Evolutionary conservation across 176 grass and related monocot genomes (phyloP), one percentile per base, ranked within the genome.

Genomic region (Aegilops umbellulata): DNA sequence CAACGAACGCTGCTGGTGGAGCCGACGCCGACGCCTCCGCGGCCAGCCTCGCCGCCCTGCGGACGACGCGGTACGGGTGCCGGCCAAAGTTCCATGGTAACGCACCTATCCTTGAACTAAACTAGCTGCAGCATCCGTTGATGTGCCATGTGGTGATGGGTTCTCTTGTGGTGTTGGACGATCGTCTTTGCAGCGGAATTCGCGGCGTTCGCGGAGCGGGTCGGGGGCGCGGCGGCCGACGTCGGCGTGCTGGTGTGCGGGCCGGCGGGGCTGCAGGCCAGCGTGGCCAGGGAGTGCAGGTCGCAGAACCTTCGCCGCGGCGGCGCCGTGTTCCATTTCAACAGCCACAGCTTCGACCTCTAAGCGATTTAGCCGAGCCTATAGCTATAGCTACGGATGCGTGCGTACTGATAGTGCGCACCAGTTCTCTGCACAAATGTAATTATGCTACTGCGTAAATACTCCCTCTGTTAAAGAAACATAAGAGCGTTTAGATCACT

Each of bases 261-360:
- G 23, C 97, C 92, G 26, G 65, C 55, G 47, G 87, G 94, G 32
- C 97, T 99, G 24, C 90, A 92, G 79, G 27, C 71, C 31, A 96
- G 88, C 44, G 92, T 99, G 80, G 97, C 97, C 0, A 94, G 90
- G 86, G 97, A 90, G 80, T 91, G 92, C 84, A 89, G 92, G 85
- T 86, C 90, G 60, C 90, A 82, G 34, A 99, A 99, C 77, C 89
- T 95, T 44, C 26, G 87, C 12, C 78, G 84, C 19, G 71, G 86
- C 64, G 80, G 82, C 46, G 88, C 87, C 38, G 65, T 96, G 74
- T 99, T 99, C 90, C 97, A 99, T 80, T 99, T 96, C 92, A 86
- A 98, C 77, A 95, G 91, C 83, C 93, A 95, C 89, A 98, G 96
- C 91, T 98, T 98, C 86, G 96, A 98, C 62, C 90, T 98, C 13